Base-by-base conservation (phyloP, 768 basidiomycete species). In the Bullera alba region DNA sequence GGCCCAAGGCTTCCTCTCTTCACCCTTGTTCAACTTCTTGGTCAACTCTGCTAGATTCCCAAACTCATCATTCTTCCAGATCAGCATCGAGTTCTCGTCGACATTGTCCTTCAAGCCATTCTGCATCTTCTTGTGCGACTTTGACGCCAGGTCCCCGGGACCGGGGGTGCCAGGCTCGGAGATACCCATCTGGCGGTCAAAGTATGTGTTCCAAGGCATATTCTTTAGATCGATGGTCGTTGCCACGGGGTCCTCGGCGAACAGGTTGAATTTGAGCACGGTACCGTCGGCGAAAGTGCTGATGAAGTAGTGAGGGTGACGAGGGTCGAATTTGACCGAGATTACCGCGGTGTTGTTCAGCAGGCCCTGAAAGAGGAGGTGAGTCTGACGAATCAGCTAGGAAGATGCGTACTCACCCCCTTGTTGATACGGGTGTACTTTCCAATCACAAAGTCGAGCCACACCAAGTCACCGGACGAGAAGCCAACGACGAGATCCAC, bases 401-500 rank as follows among this genome's bases (percentile, higher is more conserved):
- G 39, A 44, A 3, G 21, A 29, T 19, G 16, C 19, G 6, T 27
- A 67, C 68, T 48, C 43, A 68, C 70, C 4, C 61, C 62, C 51
- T 74, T 74, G 57, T 72, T 73, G 36, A 73, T 49, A 6, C 71
- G 65, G 15, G 60, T 59, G 56, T 74, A 74, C 38, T 57, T 60
- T 2, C 64, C 67, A 1, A 54, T 27, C 32, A 70, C 60, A 14
- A 70, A 68, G 86, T 92, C 92, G 48, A 97, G 77, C 95, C 95
- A 97, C 42, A 97, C 75, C 30, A 99, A 76, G 74, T 99, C 95
- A n/a, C 95, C 95, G 0, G 91, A 87, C 54, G 77, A 79, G 68
- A 95, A 96, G 4, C 93, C 95, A 61, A 96, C 85, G 51, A 96
- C 79, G 5, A 95, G 77, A 62, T 96, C 92, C 28, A 96, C 73